Percentiles rank a stretch among this genome's conserved stretches.
phyloP scores from a whole-genome alignment of 495 filamentous ascomycete species.

The Penicillium bialowiezense region DNA sequence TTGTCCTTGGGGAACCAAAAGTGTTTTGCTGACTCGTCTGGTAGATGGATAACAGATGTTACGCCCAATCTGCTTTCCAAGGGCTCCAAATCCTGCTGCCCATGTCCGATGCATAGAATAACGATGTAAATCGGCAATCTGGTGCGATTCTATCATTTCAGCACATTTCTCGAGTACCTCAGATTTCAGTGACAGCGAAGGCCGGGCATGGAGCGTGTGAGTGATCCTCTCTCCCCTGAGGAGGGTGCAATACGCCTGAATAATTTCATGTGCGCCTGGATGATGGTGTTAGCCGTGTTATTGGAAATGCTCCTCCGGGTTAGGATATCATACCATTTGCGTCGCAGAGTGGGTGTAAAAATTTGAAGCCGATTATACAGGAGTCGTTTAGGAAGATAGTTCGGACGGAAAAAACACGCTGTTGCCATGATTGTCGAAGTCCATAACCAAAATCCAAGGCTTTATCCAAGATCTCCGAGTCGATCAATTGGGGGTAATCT shows the following conservation, averaged over 20 bases:
- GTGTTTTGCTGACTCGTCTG: neutral
- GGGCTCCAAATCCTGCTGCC: neutral
- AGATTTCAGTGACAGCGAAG: neutral
- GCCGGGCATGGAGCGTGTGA: constrained; percentile 3
- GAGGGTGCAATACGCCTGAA: constrained; percentile 5
- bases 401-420: constrained; percentile 6
- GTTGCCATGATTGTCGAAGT: neutral
- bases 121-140: constrained; percentile 1
- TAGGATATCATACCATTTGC: constrained; percentile 3
- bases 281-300: neutral
- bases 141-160: constrained; percentile 2
- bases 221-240: constrained; percentile 4
- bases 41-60: constrained; percentile 5
- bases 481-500: neutral
- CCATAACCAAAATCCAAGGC: constrained; percentile 6
- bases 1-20: neutral
- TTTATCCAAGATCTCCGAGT: neutral
- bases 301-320: neutral
- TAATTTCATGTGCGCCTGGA: constrained; percentile 3
- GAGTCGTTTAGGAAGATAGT: constrained; percentile 7
- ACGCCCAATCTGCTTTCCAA: constrained; percentile 1
- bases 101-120: neutral
- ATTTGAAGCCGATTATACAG: constrained; percentile 7
- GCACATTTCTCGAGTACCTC: constrained; percentile 9
- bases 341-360: constrained; percentile 5